These are phyloP conservation scores for Fusarium illudens DNA, from an alignment of 2,329 filamentous ascomycete species.

Conservation along the genomic window DNA sequence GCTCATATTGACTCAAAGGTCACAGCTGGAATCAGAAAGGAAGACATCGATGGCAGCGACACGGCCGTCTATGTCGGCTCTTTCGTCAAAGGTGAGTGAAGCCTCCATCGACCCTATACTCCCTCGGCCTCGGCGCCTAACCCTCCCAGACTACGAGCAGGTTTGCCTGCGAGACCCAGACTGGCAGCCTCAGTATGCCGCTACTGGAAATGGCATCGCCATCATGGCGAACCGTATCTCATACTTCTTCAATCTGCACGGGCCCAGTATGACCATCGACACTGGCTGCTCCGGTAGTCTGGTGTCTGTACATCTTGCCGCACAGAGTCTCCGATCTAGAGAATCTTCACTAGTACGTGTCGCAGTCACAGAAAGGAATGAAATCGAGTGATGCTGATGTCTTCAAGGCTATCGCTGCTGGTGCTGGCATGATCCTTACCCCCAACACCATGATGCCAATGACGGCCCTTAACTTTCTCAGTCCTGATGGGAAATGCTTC, in stretches of 20 bases:
- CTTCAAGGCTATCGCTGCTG: conserved; percentile 57
- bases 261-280: conserved; percentile 66
- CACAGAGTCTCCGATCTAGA: conserved; percentile 56
- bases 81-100: conserved; percentile 56
- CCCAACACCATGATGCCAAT: conserved; percentile 65
- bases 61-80: conserved; percentile 61
- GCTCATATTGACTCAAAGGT: neutral
- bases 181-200: conserved; percentile 59
- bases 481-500: conserved; percentile 59
- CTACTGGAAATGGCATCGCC: conserved; percentile 62
- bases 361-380: neutral
- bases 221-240: conserved; percentile 66
- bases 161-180: conserved; percentile 60
- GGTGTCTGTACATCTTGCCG: conserved; percentile 62
- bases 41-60: conserved; percentile 55
- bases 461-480: conserved; percentile 63
- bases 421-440: conserved; percentile 62
- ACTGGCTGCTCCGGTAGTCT: conserved; percentile 67
- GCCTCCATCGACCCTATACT: neutral
- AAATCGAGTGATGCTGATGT: conserved; percentile 24
- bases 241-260: conserved; percentile 63
- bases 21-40: conserved; percentile 55
- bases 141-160: conserved; percentile 58
- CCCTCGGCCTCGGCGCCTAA: neutral
- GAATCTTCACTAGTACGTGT: conserved; percentile 53